Base-by-base conservation (phyloP, 2,329 filamentous ascomycete genomes). In the Penicillium sp. region DNA sequence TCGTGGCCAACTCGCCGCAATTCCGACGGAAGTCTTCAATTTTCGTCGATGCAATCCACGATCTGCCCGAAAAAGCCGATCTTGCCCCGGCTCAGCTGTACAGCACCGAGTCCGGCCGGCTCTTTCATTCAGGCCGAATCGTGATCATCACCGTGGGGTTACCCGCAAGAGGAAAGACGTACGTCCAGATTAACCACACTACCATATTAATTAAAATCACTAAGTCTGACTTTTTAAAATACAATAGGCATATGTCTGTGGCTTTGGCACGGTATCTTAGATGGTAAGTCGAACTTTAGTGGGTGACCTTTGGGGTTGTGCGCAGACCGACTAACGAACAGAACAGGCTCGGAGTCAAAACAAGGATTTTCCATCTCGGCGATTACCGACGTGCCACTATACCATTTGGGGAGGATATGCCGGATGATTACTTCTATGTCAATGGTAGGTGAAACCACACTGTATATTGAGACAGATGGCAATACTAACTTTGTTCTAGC, bases 341-440 rank as follows among this genome's bases (percentile, higher is more conserved):
- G 49, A 46, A 45, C 52, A 88, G 86, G 94, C 83, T 99, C 32
- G 94, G 94, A 56, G 94, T 99, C 53, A 99, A 99, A 78, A 97
- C 94, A 27, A 88, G 93, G 61, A 95, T 97, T 63, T 99, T 99
- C 71, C 94, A 99, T 70, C 80, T 99, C 13, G 94, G 95, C 51
- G 94, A 99, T 74, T 99, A 99, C 72, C 88, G 94, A 60, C 85
- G 94, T 69, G 92, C 91, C 26, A 96, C 93, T 13, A 85, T 97
- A 58, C 91, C 91, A 15, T 84, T 86, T 34, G 90, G 87, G 12
- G 87, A 88, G 50, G 85, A 92, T 51, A 89, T 99, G 13, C 95
- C 94, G 1, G 90, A 96, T 58, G 94, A 99, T 70, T 99, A 99
- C 73, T 99, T 99, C 77, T 96, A 93, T 70, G 88, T 96, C 21